Base-by-base conservation (phyloP, 108 stramenopile species). In the Parietichytrium sp. region DNA sequence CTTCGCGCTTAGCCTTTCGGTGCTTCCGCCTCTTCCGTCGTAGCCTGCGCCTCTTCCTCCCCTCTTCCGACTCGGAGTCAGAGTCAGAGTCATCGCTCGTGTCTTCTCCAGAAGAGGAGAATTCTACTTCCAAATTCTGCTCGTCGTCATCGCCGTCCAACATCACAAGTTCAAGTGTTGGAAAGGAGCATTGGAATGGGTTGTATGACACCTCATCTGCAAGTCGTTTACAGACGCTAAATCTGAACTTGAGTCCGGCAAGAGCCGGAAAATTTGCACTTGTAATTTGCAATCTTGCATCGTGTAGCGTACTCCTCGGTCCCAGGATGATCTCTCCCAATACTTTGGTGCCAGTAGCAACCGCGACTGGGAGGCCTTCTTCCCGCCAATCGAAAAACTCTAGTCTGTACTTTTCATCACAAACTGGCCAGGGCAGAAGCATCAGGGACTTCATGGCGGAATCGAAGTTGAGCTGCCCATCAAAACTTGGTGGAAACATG, bases 281-380 rank as follows among this genome's bases (percentile, higher is more conserved):
- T n/a, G n/a, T 42, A 38, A 72, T 2, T 72, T 72, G 61, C 33
- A 33, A n/a, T 23, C 61, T 36, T 6, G 3, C 61, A n/a, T 72
- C 61, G 61, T 45, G 45, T n/a, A 72, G 61, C 20, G 61, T 72
- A 25, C 61, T 72, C n/a, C 61, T 33, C 33, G 61, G 61, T 45
- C 61, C 61, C 0, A 72, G 23, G 15, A 72, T 33, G 6, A 72
- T 20, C 42, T 72, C 38, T n/a, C 61, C 36, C 13, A 72, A 6
- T 2, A 45, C 38, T 6, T 6, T 72, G 20, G 36, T 36, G 42
- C 45, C n/a, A n/a, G 45, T 10, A 15, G 38, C n/a, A 0, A 72
- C 61, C 42, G 36, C 38, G 38, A 72, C 45, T 16, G 38, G 61
- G 10, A 72, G 20, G 20, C 61, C 61, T 10, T 42, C 10, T 45